Evolutionary conservation across 306 rosid genomes (phyloP).

Genomic region (Pachyrhizus erosus): DNA sequence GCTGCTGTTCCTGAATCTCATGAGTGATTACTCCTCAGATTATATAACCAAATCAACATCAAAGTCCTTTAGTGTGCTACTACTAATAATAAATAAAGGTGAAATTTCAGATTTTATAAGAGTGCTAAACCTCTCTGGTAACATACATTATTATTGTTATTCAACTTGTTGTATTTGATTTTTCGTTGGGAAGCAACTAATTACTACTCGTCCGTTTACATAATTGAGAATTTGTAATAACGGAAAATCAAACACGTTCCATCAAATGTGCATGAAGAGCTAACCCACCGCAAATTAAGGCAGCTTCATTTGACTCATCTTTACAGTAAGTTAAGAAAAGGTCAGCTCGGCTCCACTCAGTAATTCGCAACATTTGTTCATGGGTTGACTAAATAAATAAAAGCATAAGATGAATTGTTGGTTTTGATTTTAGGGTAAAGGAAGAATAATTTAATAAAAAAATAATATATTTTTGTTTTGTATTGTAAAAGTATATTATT

Average conservation of each 20-base stretch:
- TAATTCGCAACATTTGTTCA: too few species aligned
- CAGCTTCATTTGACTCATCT: too few species aligned
- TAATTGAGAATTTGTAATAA: background rate
- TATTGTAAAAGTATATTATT: too few species aligned
- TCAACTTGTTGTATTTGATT: background rate
- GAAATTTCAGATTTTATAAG: background rate
- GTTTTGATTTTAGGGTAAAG: too few species aligned
- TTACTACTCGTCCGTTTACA: background rate
- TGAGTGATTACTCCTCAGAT: background rate
- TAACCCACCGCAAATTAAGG: too few species aligned
- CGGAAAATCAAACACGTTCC: background rate
- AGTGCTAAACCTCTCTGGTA: background rate
- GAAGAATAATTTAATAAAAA: too few species aligned
- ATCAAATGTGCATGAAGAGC: background rate
- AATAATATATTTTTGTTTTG: too few species aligned
- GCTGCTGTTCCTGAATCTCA: background rate
- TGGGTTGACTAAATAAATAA: too few species aligned
- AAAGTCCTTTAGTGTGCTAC: too few species aligned
- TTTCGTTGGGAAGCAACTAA: background rate
- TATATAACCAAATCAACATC: background rate
- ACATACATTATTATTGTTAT: background rate
- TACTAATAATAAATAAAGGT: background rate
- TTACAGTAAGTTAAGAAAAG: too few species aligned
- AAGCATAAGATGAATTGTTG: too few species aligned
- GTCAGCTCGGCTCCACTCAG: too few species aligned